phyloP scores from a whole-genome alignment of 2,329 filamentous ascomycete genomes.

The Penicillium sp. region DNA sequence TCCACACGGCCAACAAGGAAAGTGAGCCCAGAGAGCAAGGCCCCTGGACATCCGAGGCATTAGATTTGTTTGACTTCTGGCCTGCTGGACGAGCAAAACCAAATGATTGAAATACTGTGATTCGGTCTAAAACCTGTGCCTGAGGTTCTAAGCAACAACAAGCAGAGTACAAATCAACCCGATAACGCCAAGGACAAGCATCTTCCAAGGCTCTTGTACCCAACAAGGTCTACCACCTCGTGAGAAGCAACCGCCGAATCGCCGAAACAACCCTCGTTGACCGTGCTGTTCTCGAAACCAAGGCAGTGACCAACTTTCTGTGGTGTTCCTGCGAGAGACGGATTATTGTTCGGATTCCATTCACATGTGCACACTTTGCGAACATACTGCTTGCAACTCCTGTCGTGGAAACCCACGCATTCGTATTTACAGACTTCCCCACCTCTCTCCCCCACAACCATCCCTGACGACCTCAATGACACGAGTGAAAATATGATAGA shows the following conservation, averaged over 20 bases:
- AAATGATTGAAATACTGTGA: conserved; percentile 5
- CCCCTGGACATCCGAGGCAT: conserved; percentile 44
- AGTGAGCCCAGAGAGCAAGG: conserved; percentile 32
- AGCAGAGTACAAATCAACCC: not conserved
- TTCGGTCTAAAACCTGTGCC: conserved; percentile 50
- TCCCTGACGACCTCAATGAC: not conserved
- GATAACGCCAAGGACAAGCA: not conserved
- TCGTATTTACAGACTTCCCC: conserved; percentile 34
- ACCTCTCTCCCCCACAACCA: conserved; percentile 29
- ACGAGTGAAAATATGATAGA: not conserved
- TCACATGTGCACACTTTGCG: conserved; percentile 52
- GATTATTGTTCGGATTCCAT: conserved; percentile 41
- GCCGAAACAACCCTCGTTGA: conserved; percentile 4
- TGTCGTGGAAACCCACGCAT: conserved; percentile 58
- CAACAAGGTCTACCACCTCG: conserved; percentile 13
- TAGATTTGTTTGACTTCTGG: conserved; percentile 48
- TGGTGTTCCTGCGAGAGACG: conserved; percentile 60
- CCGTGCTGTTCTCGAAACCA: conserved; percentile 17
- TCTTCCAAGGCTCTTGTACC: not conserved
- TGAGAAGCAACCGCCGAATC: conserved; percentile 12
- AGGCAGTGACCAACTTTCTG: conserved; percentile 38
- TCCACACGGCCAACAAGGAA: conserved; percentile 18
- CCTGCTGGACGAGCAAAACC: conserved; percentile 41
- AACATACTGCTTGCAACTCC: conserved; percentile 53
- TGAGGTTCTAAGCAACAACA: conserved; percentile 26